These are phyloP conservation scores for Sisymbrium altissimum DNA, from an alignment of 345 rosid genomes.

Conservation along the genomic window DNA sequence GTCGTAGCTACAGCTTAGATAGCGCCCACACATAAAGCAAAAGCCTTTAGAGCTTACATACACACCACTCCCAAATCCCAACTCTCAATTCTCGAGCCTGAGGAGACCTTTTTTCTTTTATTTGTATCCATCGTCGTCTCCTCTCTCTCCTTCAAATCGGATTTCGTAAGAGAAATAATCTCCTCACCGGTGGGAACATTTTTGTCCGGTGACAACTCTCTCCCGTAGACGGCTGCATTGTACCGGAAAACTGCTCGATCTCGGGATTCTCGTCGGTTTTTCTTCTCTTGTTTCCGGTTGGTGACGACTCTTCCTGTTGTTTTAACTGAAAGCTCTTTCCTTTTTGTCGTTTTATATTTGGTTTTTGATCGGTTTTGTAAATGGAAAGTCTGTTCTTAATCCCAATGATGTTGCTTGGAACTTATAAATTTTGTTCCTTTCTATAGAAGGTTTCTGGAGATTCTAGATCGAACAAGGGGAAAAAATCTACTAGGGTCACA, in stretches of 20 bases:
- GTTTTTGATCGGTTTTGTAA: background rate
- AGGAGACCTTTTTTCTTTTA: background rate
- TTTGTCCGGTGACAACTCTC: constrained; percentile 28
- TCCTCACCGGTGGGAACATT: background rate
- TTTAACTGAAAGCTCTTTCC: background rate
- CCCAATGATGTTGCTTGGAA: constrained; percentile 13
- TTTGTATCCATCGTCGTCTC: background rate
- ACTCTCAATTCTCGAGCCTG: constrained; percentile 27
- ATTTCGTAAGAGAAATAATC: too few relatives aligned
- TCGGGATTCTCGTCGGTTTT: background rate
- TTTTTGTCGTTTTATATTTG: constrained; percentile 29
- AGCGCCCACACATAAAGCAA: constrained; percentile 33
- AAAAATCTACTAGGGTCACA: background rate
- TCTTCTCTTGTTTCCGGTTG: constrained; percentile 9
- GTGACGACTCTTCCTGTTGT: background rate
- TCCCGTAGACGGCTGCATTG: constrained; percentile 18
- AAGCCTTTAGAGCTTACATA: constrained; percentile 20
- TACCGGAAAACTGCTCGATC: constrained; percentile 7
- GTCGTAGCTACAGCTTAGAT: constrained; percentile 19
- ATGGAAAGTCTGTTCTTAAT: background rate
- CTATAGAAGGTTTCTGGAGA: background rate
- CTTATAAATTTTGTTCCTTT: background rate
- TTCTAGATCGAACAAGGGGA: constrained; percentile 12
- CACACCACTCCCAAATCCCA: background rate
- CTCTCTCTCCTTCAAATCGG: background rate